Conservation (phyloP, 805 yeast genomes). For the Lachancea kluyveri region DNA sequence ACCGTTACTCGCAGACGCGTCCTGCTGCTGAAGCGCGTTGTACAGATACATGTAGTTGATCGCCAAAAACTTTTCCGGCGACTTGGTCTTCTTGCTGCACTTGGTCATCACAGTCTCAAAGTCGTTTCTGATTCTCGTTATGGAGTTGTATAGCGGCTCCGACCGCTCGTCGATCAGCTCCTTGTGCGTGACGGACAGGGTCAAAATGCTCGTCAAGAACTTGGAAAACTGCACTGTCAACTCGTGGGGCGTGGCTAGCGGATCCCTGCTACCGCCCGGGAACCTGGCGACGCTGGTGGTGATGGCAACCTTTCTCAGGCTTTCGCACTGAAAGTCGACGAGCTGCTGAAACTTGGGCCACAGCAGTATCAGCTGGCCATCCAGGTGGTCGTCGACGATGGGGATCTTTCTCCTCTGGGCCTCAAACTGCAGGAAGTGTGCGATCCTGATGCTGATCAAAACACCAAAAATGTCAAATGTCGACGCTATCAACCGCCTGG, state of each 20-base stretch:
- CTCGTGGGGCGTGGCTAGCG: conserved; percentile 42
- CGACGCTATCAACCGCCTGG: conserved; percentile 33
- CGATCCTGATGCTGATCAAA: conserved; percentile 63
- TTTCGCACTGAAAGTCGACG: conserved; percentile 72
- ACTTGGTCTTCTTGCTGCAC: conserved; percentile 47
- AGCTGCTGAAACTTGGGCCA: conserved; percentile 86
- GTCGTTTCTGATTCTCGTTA: conserved; percentile 66
- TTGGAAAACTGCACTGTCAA: conserved; percentile 78
- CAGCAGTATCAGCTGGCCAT: conserved; percentile 54
- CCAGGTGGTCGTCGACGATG: conserved; percentile 58
- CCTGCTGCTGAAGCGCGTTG: conserved; percentile 23
- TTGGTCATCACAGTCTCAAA: conserved; percentile 76
- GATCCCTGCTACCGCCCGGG: conserved; percentile 26
- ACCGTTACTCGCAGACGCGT: conserved; percentile 5
- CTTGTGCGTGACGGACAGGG: conserved; percentile 38
- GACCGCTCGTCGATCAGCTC: conserved; percentile 28
- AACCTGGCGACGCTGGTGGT: conserved; percentile 27
- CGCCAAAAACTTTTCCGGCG: conserved; percentile 63
- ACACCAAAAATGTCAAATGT: conserved; percentile 75
- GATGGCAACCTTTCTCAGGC: conserved; percentile 47
- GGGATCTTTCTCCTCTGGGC: conserved; percentile 68
- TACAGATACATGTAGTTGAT: conserved; percentile 39
- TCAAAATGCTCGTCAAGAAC: conserved; percentile 62
- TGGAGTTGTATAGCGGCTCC: conserved; percentile 71
- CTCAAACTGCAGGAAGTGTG: conserved; percentile 58